Evolutionary conservation across 78 protist species (phyloP).

Genomic region (Emiliania huxleyi): DNA sequence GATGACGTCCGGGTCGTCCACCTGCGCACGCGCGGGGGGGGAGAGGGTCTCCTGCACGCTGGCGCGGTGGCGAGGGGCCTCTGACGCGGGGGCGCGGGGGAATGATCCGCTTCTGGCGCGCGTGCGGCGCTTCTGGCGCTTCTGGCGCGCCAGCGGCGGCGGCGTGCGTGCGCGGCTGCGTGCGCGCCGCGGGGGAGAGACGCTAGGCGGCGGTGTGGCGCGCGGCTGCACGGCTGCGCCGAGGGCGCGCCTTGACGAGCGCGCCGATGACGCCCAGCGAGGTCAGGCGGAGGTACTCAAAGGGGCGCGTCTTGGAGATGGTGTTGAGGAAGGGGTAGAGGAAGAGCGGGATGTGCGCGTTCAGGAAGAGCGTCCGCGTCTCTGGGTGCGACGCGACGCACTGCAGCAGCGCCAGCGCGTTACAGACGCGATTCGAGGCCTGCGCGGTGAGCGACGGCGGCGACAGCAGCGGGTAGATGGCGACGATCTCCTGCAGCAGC

Average conservation of each 20-base stretch:
- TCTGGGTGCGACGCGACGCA: slow-evolving; percentile 97
- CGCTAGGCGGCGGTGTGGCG: too few relatives aligned
- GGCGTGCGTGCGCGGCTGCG: too few relatives aligned
- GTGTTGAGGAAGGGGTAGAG: slow-evolving; percentile 98
- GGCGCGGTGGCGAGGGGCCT: too few relatives aligned
- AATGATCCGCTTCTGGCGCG: too few relatives aligned
- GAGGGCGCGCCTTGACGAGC: slow-evolving; percentile 95
- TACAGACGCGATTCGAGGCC: slow-evolving; percentile 89
- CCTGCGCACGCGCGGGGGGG: too few relatives aligned
- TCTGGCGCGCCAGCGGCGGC: too few relatives aligned
- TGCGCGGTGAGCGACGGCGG: slow-evolving; percentile 91
- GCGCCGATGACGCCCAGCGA: slow-evolving; percentile 99
- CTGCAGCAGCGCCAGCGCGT: slow-evolving; percentile 98
- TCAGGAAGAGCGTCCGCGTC: slow-evolving; percentile 93
- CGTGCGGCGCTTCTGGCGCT: too few relatives aligned
- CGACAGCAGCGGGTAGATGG: slow-evolving; percentile 92
- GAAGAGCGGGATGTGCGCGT: slow-evolving; percentile 96
- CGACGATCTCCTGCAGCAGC: slow-evolving; percentile 94
- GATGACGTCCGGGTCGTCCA: slow-evolving; percentile 90
- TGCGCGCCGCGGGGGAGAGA: too few relatives aligned
- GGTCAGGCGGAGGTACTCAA: slow-evolving; percentile 97
- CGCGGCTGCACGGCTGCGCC: too few relatives aligned
- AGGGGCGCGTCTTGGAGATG: slow-evolving; percentile 84
- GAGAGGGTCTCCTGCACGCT: too few relatives aligned
- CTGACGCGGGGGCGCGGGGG: too few relatives aligned